Evolutionary conservation across 345 rosid species (phyloP), one percentile per base, ranked within the genome.

Genomic region (Geranium brycei): DNA sequence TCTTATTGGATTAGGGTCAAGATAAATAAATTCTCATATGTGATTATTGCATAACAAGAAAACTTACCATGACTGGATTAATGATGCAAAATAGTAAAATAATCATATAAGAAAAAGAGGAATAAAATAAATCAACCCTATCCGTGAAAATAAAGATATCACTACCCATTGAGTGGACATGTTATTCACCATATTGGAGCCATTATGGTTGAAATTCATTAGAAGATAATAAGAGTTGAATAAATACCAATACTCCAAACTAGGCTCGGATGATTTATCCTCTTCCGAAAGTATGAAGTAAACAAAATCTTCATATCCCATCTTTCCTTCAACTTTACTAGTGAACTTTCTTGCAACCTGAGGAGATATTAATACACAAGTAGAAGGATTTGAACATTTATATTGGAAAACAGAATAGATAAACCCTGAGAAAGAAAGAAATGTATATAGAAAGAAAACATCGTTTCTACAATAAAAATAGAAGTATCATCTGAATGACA

Each of bases 291-390:
- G 83, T 57, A 91, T 85, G 76, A 91, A 91, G 79, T 85, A 85
- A 5, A 88, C 98, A 67, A 91, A 91, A 83, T 91, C 98, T 80
- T 91, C 96, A 73, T 91, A 91, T 71, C 85, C 82, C 96, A 91
- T 91, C 84, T 82, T 87, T 73, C 96, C 91, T 67, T 81, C 87
- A 62, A 75, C 78, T 63, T 76, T 69, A 73, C 96, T 71, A 19
- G 86, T 78, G 72, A 86, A 79, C 69, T 84, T 87, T 72, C 84
- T 83, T 0, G 96, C 78, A 70, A 83, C 86, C 97, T 88, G 76
- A 69, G 68, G 76, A 19, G 53, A 59, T 60, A 70, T 67, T 55
- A 23, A 66, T 19, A 35, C 67, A 69, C 15, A 47, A 2, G 53
- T 47, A 13, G 15, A 47, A 13, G 13, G 53, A 47, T 47, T 47